Conservation (phyloP, 495 filamentous ascomycete genomes). For the Mycothermus thermophilus region DNA sequence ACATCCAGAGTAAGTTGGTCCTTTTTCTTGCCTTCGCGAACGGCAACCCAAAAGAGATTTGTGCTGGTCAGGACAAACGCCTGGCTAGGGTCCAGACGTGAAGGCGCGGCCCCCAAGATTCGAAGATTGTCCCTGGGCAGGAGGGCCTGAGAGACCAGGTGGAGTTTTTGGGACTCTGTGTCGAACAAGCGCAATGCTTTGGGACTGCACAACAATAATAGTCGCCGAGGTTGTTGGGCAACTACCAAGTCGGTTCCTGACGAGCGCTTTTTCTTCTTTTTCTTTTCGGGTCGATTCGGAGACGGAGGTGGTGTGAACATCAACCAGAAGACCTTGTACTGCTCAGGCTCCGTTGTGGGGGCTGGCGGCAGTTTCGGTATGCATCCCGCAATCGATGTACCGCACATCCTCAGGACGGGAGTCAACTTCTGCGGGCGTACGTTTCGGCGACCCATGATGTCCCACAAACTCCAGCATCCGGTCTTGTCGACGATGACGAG, state of each 20-base stretch:
- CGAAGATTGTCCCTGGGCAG: conserved; percentile 15
- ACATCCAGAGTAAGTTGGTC: conserved; percentile 12
- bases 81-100: conserved; percentile 31
- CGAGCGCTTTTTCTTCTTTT: too few relatives aligned
- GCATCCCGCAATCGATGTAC: conserved; percentile 11
- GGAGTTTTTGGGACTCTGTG: neutral
- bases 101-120: conserved; percentile 42
- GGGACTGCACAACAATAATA: conserved; percentile 13
- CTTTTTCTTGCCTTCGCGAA: conserved; percentile 2
- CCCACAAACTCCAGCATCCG: conserved; percentile 68
- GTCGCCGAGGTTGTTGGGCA: neutral
- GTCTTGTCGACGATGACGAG: conserved; percentile 58
- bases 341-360: neutral
- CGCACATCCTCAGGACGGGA: conserved; percentile 16
- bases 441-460: conserved; percentile 30
- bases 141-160: conserved; percentile 4
- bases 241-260: neutral
- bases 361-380: conserved; percentile 8
- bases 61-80: conserved; percentile 44
- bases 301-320: too few relatives aligned
- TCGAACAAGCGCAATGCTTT: conserved; percentile 12
- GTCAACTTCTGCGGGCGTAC: conserved; percentile 23
- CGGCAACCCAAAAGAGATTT: conserved; percentile 21
- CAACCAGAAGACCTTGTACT: conserved; percentile 13
- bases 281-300: too few relatives aligned